These are phyloP conservation scores for Penicillium sclerotiorum DNA, from an alignment of 2,329 filamentous ascomycete species.

Conservation along the genomic window DNA sequence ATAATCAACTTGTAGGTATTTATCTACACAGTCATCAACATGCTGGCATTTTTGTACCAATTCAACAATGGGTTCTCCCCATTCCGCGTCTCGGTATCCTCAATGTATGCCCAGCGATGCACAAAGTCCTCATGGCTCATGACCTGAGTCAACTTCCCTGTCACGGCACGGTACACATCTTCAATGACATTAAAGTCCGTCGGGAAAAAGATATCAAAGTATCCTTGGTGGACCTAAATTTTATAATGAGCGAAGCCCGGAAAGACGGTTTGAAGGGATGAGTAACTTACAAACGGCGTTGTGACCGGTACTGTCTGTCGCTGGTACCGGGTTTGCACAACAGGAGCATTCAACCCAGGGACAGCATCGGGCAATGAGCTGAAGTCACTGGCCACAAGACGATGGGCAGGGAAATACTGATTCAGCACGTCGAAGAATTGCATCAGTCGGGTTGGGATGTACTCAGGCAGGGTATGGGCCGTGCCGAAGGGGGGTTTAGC, in stretches of 20 bases:
- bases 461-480: conserved; percentile 83
- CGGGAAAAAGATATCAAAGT: conserved; percentile 98
- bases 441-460: conserved; percentile 92
- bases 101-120: conserved; percentile 82
- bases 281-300: conserved; percentile 75
- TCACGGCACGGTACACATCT: conserved; percentile 88
- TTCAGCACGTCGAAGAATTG: conserved; percentile 93
- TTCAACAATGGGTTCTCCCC: conserved; percentile 90
- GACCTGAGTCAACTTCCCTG: conserved; percentile 85
- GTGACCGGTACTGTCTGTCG: conserved; percentile 84
- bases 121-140: conserved; percentile 89
- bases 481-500: conserved; percentile 68
- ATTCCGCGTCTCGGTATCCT: conserved; percentile 83
- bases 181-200: conserved; percentile 92
- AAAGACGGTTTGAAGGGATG: not conserved
- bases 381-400: conserved; percentile 88
- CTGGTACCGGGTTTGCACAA: conserved; percentile 93
- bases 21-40: conserved; percentile 76
- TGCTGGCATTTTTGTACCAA: conserved; percentile 95
- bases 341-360: conserved; percentile 83
- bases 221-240: conserved; percentile 86
- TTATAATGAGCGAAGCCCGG: conserved; percentile 8
- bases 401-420: conserved; percentile 85
- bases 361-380: conserved; percentile 81
- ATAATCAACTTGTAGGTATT: not conserved